Evolutionary conservation across 192 early-diverging fungal species (phyloP).

Genomic region (Dissophora globulifera): DNA sequence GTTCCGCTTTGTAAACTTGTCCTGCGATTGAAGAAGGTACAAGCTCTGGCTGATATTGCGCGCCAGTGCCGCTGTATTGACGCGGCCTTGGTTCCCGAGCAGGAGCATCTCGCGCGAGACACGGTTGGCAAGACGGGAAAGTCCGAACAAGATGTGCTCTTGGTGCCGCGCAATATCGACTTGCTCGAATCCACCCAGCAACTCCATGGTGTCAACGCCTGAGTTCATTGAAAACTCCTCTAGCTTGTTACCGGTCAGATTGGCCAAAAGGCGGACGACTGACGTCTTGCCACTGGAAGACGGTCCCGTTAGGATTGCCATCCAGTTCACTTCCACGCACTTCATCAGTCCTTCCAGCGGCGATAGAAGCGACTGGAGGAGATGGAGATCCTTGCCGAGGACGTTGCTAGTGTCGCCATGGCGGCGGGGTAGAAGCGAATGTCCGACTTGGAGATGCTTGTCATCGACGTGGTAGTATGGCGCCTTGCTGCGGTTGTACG

Average conservation of each 20-base stretch:
- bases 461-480: constrained; percentile 65
- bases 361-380: constrained; percentile 72
- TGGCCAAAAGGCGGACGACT: constrained; percentile 84
- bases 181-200: constrained; percentile 98
- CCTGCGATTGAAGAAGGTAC: constrained; percentile 41
- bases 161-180: constrained; percentile 84
- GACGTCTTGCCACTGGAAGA: constrained; percentile 90
- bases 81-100: constrained; percentile 1
- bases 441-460: constrained; percentile 67
- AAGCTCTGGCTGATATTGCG: constrained; percentile 48
- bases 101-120: constrained; percentile 58
- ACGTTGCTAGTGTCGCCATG: constrained; percentile 41
- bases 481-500: constrained; percentile 45
- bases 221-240: constrained; percentile 97
- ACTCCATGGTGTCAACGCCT: constrained; percentile 92
- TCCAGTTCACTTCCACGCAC: constrained; percentile 90
- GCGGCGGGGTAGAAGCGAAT: constrained; percentile 65
- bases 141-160: constrained; percentile 57
- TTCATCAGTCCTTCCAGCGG: constrained; percentile 83
- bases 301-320: constrained; percentile 90
- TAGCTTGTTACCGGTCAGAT: constrained; percentile 82
- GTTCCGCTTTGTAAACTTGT: constrained; percentile 28
- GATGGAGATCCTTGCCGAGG: constrained; percentile 63
- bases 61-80: constrained; percentile 22
- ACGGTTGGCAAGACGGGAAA: constrained; percentile 57